Evolutionary conservation across 257 asterid species (phyloP), one percentile per base, ranked within the genome.

Genomic region (Fraxinus americana): DNA sequence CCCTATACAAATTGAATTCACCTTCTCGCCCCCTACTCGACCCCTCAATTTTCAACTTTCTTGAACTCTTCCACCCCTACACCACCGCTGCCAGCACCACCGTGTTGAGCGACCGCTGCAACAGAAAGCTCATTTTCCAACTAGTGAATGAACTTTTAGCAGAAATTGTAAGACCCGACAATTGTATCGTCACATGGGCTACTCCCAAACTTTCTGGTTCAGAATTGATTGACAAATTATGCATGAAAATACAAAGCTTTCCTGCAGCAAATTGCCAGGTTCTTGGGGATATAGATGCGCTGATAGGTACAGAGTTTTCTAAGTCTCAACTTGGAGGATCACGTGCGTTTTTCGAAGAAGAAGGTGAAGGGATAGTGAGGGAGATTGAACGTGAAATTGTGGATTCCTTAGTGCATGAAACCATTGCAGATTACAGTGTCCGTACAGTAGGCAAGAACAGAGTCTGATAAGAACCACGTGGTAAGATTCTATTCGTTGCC

Each of bases 41-140:
- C 80, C 98, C 97, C 6, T 87, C 97, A 3, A 89, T 92, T 41
- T 94, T 91, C 80, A 90, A 94, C 79, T 84, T 85, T 82, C 85
- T 94, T 1, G 99, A 94, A 63, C 96, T 94, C 79, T 88, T 89
- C 85, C 85, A 88, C 67, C 88, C 75, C 59, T 17, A 79, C 66
- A 23, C 88, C 74, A 29, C 39, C 59, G 4, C 34, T 66, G 16
- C 66, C 72, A 61, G 23, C 72, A 57, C 27, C 10, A n/a, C 85
- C 23, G 75, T 67, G 7, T 39, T 88, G 21, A 78, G 78, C 77
- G 79, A 70, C 70, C 89, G 89, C 59, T 78, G 89, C 87, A 84
- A 90, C 85, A 76, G 98, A 61, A 91, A 85, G 90, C 86, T 94
- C 29, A 82, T 89, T 16, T 94, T 94, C 82, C 96, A 94, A 54